Conservation (phyloP, 768 basidiomycete species). For the Wakefieldia striispora region DNA sequence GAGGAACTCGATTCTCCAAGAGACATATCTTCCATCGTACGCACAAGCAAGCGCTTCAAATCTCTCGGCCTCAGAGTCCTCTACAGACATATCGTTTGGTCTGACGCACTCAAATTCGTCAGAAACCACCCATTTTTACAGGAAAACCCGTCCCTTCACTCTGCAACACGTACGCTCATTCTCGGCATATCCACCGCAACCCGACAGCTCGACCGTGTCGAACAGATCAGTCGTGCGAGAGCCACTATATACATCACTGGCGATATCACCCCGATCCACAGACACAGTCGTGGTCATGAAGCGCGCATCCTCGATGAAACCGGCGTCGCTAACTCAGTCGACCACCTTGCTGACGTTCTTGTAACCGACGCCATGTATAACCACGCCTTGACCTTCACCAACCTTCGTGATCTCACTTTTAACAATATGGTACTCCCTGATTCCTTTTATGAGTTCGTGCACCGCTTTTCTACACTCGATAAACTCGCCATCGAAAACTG, state of each 20-base stretch:
- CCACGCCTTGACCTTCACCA: conserved; percentile 26
- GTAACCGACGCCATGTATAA: conserved; percentile 21
- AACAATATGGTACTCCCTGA: conserved; percentile 37
- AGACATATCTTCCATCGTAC: conserved; percentile 34
- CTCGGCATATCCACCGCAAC: conserved; percentile 26
- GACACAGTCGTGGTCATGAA: conserved; percentile 22
- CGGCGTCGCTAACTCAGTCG: conserved; percentile 16
- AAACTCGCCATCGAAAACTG: conserved; percentile 43
- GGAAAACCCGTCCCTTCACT: conserved; percentile 2
- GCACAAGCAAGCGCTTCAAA: conserved; percentile 32
- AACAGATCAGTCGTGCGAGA: conserved; percentile 28
- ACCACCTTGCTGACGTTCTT: conserved; percentile 19
- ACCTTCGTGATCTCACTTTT: conserved; percentile 38
- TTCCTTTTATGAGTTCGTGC: conserved; percentile 34
- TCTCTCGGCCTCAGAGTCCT: conserved; percentile 29
- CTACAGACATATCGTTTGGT: conserved; percentile 37
- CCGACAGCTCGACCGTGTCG: conserved; percentile 21
- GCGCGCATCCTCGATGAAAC: conserved; percentile 25
- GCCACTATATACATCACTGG: conserved; percentile 21
- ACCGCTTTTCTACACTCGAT: conserved; percentile 36
- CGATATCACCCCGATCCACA: conserved; percentile 13
- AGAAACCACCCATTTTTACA: conserved; percentile 19
- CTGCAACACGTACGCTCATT: conserved; percentile 22
- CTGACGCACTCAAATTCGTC: conserved; percentile 27
- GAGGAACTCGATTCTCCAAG: conserved; percentile 29